Percentiles rank a stretch among this genome's conserved stretches.
Conservation (phyloP, 164 flowering plant species). For the Paratinospora sagittata region DNA sequence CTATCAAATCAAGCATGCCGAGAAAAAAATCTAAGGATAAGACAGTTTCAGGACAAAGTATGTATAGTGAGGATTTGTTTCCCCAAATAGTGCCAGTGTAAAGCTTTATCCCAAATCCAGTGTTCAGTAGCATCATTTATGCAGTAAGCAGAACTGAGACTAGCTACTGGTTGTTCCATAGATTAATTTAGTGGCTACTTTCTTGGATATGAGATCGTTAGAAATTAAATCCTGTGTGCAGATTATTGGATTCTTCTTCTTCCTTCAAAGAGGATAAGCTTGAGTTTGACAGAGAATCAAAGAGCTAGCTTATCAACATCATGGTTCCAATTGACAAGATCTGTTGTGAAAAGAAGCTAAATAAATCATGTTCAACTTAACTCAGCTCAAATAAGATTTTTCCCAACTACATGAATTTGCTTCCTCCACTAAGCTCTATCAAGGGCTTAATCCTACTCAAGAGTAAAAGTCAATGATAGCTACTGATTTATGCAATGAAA, state of each 20-base stretch:
- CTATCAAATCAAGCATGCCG: no score
- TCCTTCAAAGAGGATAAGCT: background rate
- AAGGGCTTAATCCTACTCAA: conserved; percentile 6
- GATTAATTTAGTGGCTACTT: background rate
- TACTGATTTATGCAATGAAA: background rate
- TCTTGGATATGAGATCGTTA: background rate
- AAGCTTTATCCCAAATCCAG: no score
- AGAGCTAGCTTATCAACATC: background rate
- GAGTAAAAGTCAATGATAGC: background rate
- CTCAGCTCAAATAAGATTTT: no score
- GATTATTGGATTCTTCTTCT: background rate
- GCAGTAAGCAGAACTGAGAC: background rate
- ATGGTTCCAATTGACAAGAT: background rate
- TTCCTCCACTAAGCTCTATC: no score
- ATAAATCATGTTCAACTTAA: no score
- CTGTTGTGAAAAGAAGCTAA: background rate
- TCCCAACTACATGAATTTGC: no score
- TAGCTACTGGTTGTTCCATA: background rate
- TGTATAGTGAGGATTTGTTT: no score
- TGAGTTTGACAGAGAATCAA: background rate
- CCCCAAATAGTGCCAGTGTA: no score
- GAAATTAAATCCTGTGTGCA: background rate
- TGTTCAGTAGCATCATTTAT: background rate
- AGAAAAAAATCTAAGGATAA: no score
- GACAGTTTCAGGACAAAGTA: no score